Evolutionary conservation across 768 basidiomycete species (phyloP).

Genomic region (Lyophyllum shimeji): DNA sequence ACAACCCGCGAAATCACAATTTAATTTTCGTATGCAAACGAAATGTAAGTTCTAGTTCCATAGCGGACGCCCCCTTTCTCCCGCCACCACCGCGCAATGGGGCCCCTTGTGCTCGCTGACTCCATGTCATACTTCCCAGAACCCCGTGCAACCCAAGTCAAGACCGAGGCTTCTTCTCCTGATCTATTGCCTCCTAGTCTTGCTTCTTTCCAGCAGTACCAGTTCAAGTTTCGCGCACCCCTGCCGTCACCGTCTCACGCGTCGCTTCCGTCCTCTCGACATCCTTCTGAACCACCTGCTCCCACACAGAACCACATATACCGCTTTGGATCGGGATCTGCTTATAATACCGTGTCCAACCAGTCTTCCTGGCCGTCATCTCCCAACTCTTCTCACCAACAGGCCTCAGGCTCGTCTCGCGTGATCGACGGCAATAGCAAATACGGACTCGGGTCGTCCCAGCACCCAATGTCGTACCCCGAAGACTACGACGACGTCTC

Average conservation of each 20-base stretch:
- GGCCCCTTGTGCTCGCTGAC: conserved; percentile 19
- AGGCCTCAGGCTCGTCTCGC: conserved; percentile 12
- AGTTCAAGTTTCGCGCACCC: conserved; percentile 34
- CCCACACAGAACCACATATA: conserved; percentile 30
- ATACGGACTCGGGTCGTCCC: conserved; percentile 17
- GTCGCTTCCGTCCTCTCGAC: conserved; percentile 34
- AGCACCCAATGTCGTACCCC: conserved; percentile 41
- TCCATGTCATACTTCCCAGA: conserved; percentile 15
- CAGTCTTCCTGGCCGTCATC: conserved; percentile 28
- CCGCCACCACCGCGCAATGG: conserved; percentile 20
- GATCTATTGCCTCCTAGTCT: conserved; percentile 35
- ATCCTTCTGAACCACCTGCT: conserved; percentile 27
- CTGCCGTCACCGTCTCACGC: conserved; percentile 30
- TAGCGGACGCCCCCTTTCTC: conserved; percentile 9
- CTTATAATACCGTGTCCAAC: conserved; percentile 22
- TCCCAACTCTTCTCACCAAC: conserved; percentile 20
- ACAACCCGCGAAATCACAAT: conserved; percentile 14
- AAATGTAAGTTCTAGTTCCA: conserved; percentile 16
- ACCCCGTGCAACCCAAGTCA: conserved; percentile 30
- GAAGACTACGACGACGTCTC: conserved; percentile 66
- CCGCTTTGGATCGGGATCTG: conserved; percentile 30
- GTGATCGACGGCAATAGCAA: conserved; percentile 16
- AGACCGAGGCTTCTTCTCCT: conserved; percentile 45
- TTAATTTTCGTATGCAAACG: conserved; percentile 20
- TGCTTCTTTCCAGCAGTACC: conserved; percentile 34